A percentile compares a stretch with the other conserved stretches of the same genome.
Evolutionary conservation across 2,329 filamentous ascomycete species (phyloP).

Genomic region (Trichoderma guizhouense): DNA sequence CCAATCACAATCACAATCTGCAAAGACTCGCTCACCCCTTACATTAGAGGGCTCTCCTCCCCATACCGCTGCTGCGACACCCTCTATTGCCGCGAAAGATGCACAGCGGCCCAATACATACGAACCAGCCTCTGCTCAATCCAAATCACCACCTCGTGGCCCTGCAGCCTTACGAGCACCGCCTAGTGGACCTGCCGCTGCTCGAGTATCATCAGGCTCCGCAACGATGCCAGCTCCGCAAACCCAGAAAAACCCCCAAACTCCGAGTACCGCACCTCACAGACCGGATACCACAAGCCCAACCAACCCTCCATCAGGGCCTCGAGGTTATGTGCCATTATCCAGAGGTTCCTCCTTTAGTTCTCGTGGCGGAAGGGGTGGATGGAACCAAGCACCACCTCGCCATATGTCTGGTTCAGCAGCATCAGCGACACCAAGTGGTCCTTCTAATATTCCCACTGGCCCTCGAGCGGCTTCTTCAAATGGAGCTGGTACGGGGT

Average conservation of each 20-base stretch:
- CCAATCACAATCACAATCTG: conserved; percentile 45
- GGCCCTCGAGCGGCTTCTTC: conserved; percentile 41
- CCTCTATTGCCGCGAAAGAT: conserved; percentile 29
- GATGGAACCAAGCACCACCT: conserved; percentile 39
- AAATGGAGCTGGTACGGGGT: conserved; percentile 36
- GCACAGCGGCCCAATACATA: conserved; percentile 27
- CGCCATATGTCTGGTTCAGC: conserved; percentile 35
- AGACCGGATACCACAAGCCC: conserved; percentile 44
- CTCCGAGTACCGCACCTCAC: conserved; percentile 32
- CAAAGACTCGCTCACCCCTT: conserved; percentile 46
- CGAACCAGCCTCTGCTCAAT: conserved; percentile 28
- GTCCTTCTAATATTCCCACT: conserved; percentile 45
- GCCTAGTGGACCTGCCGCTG: conserved; percentile 42
- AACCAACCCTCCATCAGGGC: conserved; percentile 51
- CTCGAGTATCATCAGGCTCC: conserved; percentile 39
- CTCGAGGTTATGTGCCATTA: conserved; percentile 50
- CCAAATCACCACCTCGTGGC: conserved; percentile 52
- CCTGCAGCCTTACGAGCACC: conserved; percentile 52
- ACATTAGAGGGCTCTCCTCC: conserved; percentile 40
- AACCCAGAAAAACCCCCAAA: conserved; percentile 34
- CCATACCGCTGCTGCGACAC: conserved; percentile 24
- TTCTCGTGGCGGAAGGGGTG: conserved; percentile 40
- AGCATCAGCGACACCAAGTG: conserved; percentile 40
- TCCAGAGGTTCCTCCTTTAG: conserved; percentile 42
- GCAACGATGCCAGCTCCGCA: conserved; percentile 35